phyloP scores from a whole-genome alignment of 768 basidiomycete species.

The Tylopilus vinaceipallidus region DNA sequence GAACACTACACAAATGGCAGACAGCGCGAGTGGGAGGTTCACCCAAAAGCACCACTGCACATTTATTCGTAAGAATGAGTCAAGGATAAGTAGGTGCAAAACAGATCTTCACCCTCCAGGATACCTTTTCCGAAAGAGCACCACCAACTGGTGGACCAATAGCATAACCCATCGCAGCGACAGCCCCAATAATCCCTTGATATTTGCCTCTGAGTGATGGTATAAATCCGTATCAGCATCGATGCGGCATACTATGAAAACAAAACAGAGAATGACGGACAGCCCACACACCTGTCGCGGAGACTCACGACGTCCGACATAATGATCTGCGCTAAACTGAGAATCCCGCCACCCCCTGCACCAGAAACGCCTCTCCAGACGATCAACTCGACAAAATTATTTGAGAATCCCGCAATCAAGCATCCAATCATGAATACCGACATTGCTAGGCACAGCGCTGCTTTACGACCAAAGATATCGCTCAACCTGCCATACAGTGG shows the following conservation, averaged over 20 bases:
- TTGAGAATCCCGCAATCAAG: constrained; percentile 66
- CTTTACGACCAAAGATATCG: constrained; percentile 68
- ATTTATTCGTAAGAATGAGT: neutral
- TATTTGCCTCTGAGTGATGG: constrained; percentile 58
- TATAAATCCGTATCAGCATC: too few species aligned
- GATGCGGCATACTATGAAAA: neutral
- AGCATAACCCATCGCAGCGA: constrained; percentile 54
- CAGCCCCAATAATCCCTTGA: constrained; percentile 67
- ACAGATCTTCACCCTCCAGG: constrained; percentile 68
- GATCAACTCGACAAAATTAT: constrained; percentile 64
- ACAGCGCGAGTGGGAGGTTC: constrained; percentile 56
- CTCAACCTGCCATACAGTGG: constrained; percentile 60
- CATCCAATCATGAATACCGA: constrained; percentile 48
- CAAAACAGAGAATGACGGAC: neutral
- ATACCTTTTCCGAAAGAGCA: constrained; percentile 56
- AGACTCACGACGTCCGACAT: constrained; percentile 72
- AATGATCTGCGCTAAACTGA: constrained; percentile 69
- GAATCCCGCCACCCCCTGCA: constrained; percentile 67
- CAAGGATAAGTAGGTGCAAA: constrained; percentile 23
- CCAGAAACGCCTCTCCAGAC: constrained; percentile 67
- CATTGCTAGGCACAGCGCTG: constrained; percentile 47
- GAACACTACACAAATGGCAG: constrained; percentile 52
- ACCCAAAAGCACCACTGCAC: constrained; percentile 75
- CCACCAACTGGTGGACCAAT: constrained; percentile 72
- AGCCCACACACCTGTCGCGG: constrained; percentile 47